Percentiles rank a stretch among this genome's conserved stretches.
phyloP scores from a whole-genome alignment of 2,329 filamentous ascomycete genomes.

The Botrytis medusae region DNA sequence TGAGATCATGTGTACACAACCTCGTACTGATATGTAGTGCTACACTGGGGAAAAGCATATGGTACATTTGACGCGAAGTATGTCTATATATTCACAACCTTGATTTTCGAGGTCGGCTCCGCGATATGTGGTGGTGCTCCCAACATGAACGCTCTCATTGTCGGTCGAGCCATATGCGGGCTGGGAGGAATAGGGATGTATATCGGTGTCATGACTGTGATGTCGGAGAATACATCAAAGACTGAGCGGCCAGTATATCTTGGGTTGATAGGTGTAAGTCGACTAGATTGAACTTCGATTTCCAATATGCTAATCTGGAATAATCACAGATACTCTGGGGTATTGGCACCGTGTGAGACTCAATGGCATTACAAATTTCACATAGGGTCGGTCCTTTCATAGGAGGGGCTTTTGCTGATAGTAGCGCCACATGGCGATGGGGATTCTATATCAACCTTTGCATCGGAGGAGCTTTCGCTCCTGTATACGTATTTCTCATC shows the following conservation, averaged over 20 bases:
- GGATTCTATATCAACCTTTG: constrained; percentile 58
- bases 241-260: constrained; percentile 35
- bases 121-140: constrained; percentile 37
- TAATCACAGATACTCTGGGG: not conserved
- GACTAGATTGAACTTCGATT: not conserved
- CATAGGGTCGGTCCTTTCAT: constrained; percentile 10
- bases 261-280: not conserved
- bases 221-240: constrained; percentile 40
- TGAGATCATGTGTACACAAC: not conserved
- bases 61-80: constrained; percentile 32
- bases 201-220: constrained; percentile 40
- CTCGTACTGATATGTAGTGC: not conserved
- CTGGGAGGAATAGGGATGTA: constrained; percentile 42
- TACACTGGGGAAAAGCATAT: constrained; percentile 31
- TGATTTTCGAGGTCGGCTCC: constrained; percentile 32
- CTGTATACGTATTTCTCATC: constrained; percentile 47
- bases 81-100: constrained; percentile 28
- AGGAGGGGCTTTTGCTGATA: constrained; percentile 45
- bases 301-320: not conserved
- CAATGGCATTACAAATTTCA: not conserved
- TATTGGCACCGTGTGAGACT: constrained; percentile 2
- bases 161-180: constrained; percentile 46
- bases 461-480: constrained; percentile 43
- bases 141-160: constrained; percentile 45
- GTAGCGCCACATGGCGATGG: constrained; percentile 47